Base-by-base conservation (phyloP, 768 basidiomycete genomes). In the Naematelia encephala region DNA sequence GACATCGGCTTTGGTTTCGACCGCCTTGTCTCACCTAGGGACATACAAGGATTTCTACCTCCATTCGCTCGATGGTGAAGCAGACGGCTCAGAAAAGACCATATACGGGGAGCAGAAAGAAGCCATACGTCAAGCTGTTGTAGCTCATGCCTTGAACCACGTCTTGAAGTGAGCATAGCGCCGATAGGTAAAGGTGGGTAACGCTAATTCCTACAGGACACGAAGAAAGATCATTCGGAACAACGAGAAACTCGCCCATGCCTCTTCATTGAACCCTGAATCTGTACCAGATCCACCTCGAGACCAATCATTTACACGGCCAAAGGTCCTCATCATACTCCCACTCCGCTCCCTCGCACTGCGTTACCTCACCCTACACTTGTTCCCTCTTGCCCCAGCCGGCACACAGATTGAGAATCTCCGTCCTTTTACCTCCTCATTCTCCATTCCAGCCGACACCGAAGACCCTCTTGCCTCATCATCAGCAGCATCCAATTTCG, bases 261-360 rank as follows among this genome's bases (percentile, higher is more conserved):
- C 69, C 13, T 46, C 63, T 16, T 54, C 61, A 44, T 51, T 54
- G 27, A 78, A 79, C 5, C 80, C 84, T 22, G 81, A 83, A 1
- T 86, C 86, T 1, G 58, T 60, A 22, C 34, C 34, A 39, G 82
- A 89, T 13, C 70, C 78, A 13, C 68, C 73, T 42, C 90, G 90
- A 78, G 96, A 99, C 72, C 96, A 98, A 82, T 94, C 94, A 25
- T 98, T 97, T 79, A 96, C 93, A 5, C 88, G 96, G 4, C 94
- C 96, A 10, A 92, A 94, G 19, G 81, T 94, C 26, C 88, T 99
- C 47, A 79, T 99, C 63, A 85, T 98, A 57, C 83, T 93, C 10
- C 96, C 96, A 1, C 91, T 97, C 80, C 91, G 96, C 50, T 90
- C 90, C 42, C 86, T 86, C 51, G 93, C 90, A 0, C 79, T 88